phyloP scores from a whole-genome alignment of 2,329 filamentous ascomycete species.

The Colletotrichum magnum region DNA sequence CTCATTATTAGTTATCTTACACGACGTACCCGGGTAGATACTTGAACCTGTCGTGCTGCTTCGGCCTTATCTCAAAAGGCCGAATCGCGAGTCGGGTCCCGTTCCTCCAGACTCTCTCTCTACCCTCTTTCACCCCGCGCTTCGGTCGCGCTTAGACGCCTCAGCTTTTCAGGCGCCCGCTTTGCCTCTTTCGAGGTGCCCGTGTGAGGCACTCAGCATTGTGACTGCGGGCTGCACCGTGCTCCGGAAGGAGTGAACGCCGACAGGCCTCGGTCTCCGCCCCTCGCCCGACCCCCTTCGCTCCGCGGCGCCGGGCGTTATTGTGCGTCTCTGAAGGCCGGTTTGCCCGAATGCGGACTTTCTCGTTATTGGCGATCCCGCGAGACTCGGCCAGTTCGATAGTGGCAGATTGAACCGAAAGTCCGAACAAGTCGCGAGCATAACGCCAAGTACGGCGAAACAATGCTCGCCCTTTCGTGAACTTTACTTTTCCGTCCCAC shows the following conservation, averaged over 20 bases:
- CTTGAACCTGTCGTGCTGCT: not conserved
- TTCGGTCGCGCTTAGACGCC: not conserved
- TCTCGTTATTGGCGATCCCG: not conserved
- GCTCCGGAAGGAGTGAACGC: not conserved
- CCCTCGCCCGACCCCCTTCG: not conserved
- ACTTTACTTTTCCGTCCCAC: too few relatives aligned
- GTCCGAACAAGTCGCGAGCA: too few relatives aligned
- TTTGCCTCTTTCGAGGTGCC: too few relatives aligned
- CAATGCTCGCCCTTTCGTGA: too few relatives aligned
- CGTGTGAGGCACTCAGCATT: too few relatives aligned
- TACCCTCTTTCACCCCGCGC: not conserved
- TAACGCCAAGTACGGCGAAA: too few relatives aligned
- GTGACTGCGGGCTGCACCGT: too few relatives aligned
- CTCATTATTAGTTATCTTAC: too few relatives aligned
- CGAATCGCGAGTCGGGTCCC: constrained; percentile 24
- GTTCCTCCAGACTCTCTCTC: not conserved
- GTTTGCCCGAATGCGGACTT: not conserved
- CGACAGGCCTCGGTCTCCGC: constrained; percentile 19
- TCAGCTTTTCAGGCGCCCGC: not conserved
- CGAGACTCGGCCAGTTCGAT: not conserved
- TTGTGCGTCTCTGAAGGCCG: not conserved
- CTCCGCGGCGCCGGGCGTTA: not conserved
- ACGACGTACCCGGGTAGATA: too few relatives aligned
- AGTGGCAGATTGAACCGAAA: not conserved
- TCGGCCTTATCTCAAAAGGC: constrained; percentile 13